A percentile compares a stretch with the other conserved stretches of the same genome.
These are phyloP conservation scores for Pyrrhoderma lamaoense DNA, from an alignment of 1,284 basidiomycete genomes.

Conservation along the genomic window DNA sequence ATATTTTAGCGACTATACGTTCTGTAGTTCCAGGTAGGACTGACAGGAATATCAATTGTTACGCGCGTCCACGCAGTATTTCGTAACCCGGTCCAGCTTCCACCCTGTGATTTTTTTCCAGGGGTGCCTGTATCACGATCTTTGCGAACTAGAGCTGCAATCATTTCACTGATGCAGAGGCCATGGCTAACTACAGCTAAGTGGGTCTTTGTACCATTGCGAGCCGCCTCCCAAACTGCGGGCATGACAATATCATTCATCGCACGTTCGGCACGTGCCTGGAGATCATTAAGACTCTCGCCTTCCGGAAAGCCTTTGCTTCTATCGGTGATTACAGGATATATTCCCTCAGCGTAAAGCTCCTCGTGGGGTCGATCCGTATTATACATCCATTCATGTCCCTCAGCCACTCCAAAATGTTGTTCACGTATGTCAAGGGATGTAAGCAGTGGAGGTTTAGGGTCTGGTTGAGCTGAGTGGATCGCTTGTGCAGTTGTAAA, in stretches of 20 bases:
- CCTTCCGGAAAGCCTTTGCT: constrained; percentile 61
- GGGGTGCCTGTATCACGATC: constrained; percentile 25
- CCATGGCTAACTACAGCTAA: constrained; percentile 79
- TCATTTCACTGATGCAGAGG: constrained; percentile 62
- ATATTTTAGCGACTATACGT: background rate
- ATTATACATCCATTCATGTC: constrained; percentile 40
- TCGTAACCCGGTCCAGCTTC: constrained; percentile 44
- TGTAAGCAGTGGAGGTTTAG: constrained; percentile 48
- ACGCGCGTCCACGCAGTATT: constrained; percentile 71
- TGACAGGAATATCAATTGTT: constrained; percentile 20
- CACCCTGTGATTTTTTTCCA: constrained; percentile 21
- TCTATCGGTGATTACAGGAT: constrained; percentile 41
- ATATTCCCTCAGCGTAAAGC: constrained; percentile 45
- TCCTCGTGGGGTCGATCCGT: constrained; percentile 38
- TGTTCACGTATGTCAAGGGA: constrained; percentile 56
- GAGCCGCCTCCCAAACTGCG: constrained; percentile 39
- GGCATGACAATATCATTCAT: constrained; percentile 57
- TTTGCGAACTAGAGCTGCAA: constrained; percentile 42
- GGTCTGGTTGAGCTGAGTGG: constrained; percentile 40
- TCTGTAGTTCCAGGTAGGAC: background rate
- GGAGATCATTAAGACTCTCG: constrained; percentile 68
- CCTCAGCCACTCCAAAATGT: constrained; percentile 70
- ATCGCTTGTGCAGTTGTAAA: constrained; percentile 62
- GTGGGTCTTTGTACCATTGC: constrained; percentile 39
- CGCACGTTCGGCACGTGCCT: constrained; percentile 48